Evolutionary conservation across 495 filamentous ascomycete genomes (phyloP), one percentile per base, ranked within the genome.

Genomic region (Parachaetomium inaequale): DNA sequence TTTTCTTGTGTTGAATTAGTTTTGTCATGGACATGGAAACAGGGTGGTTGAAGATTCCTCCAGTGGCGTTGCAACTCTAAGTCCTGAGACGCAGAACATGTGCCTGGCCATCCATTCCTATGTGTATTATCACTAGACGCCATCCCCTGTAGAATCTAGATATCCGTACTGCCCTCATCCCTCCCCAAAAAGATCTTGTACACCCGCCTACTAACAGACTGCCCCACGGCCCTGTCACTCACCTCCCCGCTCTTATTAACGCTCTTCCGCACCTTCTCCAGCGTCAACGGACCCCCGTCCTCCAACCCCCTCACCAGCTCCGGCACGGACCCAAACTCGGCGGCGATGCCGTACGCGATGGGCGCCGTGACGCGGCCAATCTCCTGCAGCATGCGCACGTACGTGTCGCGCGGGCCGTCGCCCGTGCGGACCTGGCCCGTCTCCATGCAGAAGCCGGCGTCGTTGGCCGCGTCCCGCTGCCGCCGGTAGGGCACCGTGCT

Each of bases 391-490:
- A 93, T 90, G 64, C 85, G 86, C 46, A 85, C 74, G 63, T 87
- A 94, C 0, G 85, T 92, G 65, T 94, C 91, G 21, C 74, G 66
- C 19, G 82, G 76, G 53, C 85, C 83, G 21, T 87, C 82, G 46
- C 90, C 91, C 0, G 86, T 81, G 53, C 87, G 88, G 36, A 94
- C 89, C 70, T 94, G 91, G 0, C 91, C 91, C 0, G 77, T 74
- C 42, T 92, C 91, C 86, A 93, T 92, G 74, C 91, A 93, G 76
- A 94, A 94, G 3, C 84, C 81, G 7, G 76, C 64, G 58, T 75
- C 69, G 58, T 73, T 69, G 49, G 72, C 68, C 34, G 74, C 72
- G 47, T 76, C 75, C 26, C 71, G 75, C 43, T 64, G 66, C 14
- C 74, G 80, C 66, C 81, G 83, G 68, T 93, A 93, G 0, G 89